A percentile compares a stretch with the other conserved stretches of the same genome.
These are phyloP conservation scores for Penicillium janthinellum DNA, from an alignment of 2,329 filamentous ascomycete genomes.

Conservation along the genomic window DNA sequence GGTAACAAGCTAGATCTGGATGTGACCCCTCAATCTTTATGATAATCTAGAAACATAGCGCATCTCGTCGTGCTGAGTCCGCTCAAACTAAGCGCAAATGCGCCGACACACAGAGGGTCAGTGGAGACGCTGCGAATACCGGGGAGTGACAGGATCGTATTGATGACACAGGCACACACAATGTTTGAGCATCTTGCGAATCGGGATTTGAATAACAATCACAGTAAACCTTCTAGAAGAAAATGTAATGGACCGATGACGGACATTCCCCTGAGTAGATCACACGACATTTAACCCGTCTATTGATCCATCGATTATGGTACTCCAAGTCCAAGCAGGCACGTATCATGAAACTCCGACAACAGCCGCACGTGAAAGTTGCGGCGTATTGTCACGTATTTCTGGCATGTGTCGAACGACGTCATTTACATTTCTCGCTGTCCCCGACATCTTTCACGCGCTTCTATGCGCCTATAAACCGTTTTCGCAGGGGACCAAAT, in stretches of 20 bases:
- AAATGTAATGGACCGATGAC: neutral
- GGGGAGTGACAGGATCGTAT: constrained; percentile 27
- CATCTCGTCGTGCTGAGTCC: neutral
- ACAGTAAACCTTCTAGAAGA: neutral
- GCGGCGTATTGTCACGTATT: constrained; percentile 21
- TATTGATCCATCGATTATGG: neutral
- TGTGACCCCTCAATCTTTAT: neutral
- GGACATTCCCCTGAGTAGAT: neutral
- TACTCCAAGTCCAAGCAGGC: neutral
- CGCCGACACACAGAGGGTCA: neutral
- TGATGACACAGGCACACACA: constrained; percentile 21
- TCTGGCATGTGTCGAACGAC: constrained; percentile 24
- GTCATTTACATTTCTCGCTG: constrained; percentile 17
- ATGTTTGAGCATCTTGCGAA: neutral
- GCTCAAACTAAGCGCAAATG: neutral
- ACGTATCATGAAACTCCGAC: constrained; percentile 1
- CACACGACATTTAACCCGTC: neutral
- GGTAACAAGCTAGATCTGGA: neutral
- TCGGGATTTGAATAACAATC: neutral
- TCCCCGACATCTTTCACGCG: constrained; percentile 10
- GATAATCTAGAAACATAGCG: neutral
- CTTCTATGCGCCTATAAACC: neutral
- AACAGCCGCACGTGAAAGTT: constrained; percentile 27
- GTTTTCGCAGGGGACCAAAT: neutral
- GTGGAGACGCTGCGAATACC: constrained; percentile 29